phyloP scores from a whole-genome alignment of 2,329 filamentous ascomycete genomes.

The Coniochaeta ligniaria region DNA sequence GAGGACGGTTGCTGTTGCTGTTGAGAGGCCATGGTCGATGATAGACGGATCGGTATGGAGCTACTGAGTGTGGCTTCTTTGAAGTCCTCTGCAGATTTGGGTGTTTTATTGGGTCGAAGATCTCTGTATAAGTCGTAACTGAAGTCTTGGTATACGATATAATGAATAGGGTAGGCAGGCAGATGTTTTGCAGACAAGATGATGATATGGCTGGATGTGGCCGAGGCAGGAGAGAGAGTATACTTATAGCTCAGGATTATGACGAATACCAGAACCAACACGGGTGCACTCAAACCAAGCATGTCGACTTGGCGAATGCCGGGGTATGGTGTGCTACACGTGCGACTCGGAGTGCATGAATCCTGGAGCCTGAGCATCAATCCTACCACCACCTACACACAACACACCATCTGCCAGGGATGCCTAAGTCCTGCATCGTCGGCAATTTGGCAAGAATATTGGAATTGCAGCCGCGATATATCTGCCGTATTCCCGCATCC shows the following conservation, averaged over 20 bases:
- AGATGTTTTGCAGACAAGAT: neutral
- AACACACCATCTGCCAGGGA: neutral
- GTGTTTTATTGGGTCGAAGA: neutral
- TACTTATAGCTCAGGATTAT: neutral
- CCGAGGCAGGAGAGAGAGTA: neutral
- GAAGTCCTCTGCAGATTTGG: neutral
- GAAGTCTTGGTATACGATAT: too few relatives aligned
- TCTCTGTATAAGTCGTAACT: neutral
- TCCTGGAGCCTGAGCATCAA: neutral
- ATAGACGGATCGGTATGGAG: neutral
- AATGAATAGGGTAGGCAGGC: neutral
- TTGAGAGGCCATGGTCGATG: neutral
- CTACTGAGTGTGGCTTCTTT: neutral
- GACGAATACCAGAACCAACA: neutral
- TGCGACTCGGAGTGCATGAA: neutral
- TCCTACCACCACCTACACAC: neutral
- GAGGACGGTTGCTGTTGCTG: neutral
- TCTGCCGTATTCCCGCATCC: neutral
- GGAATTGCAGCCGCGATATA: neutral
- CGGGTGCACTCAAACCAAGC: neutral
- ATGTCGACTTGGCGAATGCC: neutral
- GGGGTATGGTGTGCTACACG: neutral
- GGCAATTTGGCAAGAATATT: neutral
- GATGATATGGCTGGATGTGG: neutral
- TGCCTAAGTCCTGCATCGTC: neutral